A percentile compares a stretch with the other conserved stretches of the same genome.
phyloP scores from a whole-genome alignment of 495 filamentous ascomycete genomes.

The Penicillium subrubescens region DNA sequence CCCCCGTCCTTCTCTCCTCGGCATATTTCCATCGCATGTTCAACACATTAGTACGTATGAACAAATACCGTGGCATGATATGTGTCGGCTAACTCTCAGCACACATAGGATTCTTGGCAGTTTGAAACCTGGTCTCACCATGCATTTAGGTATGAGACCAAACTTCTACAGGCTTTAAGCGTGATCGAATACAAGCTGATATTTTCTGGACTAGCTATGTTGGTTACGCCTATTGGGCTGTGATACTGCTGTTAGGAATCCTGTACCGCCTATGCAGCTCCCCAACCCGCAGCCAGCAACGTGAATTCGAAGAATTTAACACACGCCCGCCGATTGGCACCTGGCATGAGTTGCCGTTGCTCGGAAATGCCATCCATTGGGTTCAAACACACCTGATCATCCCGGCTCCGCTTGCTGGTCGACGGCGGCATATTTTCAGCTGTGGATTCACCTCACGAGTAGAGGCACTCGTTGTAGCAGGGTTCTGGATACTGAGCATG shows the following conservation, averaged over 20 bases:
- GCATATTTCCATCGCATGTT: slow-evolving; percentile 36
- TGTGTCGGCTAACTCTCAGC: not conserved
- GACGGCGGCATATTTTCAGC: slow-evolving; percentile 32
- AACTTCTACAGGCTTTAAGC: not conserved
- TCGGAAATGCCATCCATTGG: slow-evolving; percentile 23
- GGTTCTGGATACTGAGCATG: slow-evolving; percentile 46
- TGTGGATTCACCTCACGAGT: slow-evolving; percentile 45
- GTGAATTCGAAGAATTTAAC: slow-evolving; percentile 12
- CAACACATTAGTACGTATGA: slow-evolving; percentile 35
- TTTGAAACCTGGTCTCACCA: slow-evolving; percentile 41
- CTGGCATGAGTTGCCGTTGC: not conserved
- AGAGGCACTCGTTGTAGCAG: slow-evolving; percentile 38
- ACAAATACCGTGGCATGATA: not conserved
- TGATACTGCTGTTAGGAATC: slow-evolving; percentile 31
- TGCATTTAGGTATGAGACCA: slow-evolving; percentile 35
- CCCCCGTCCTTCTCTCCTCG: slow-evolving; percentile 34
- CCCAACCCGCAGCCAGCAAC: slow-evolving; percentile 3
- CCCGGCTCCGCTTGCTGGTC: slow-evolving; percentile 33
- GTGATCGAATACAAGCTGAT: not conserved
- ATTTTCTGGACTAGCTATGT: slow-evolving; percentile 19
- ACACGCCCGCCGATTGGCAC: not conserved
- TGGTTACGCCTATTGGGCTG: slow-evolving; percentile 40
- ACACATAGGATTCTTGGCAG: slow-evolving; percentile 36
- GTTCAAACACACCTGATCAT: slow-evolving; percentile 38
- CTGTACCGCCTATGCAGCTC: slow-evolving; percentile 23